Percentiles rank a stretch among this genome's conserved stretches.
Evolutionary conservation across 116 monocot species (phyloP).

Genomic region (Zostera marina): DNA sequence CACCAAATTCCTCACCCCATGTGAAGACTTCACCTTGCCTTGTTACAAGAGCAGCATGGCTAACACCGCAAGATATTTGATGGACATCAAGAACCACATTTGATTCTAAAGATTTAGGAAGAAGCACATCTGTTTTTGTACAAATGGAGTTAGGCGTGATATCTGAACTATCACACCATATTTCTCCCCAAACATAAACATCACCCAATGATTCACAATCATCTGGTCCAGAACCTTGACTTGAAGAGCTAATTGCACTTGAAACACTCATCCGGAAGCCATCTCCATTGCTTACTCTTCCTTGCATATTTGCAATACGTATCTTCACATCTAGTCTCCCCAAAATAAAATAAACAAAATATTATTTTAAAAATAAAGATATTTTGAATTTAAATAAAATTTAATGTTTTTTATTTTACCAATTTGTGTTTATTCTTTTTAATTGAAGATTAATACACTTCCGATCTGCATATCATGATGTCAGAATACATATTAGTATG

Average conservation of each 20-base stretch:
- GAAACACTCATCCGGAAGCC: conserved; percentile 39
- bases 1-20: conserved; percentile 29
- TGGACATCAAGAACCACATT: conserved; percentile 24
- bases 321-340: conserved; percentile 31
- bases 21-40: conserved; percentile 35
- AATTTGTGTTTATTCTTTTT: no score
- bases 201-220: conserved; percentile 55
- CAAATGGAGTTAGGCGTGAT: conserved; percentile 9
- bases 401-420: no score
- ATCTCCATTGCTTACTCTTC: conserved; percentile 40
- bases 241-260: conserved; percentile 48
- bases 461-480: no score
- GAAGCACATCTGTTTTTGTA: conserved; percentile 23
- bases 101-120: conserved; percentile 30
- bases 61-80: conserved; percentile 28
- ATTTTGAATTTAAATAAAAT: conserved; percentile 6
- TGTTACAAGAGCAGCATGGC: conserved; percentile 28
- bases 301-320: conserved; percentile 42
- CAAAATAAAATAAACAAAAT: conserved; percentile 12
- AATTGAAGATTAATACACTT: no score
- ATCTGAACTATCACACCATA: conserved; percentile 32
- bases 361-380: conserved; percentile 10
- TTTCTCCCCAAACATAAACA: conserved; percentile 52
- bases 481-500: no score
- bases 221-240: conserved; percentile 43